phyloP scores from a whole-genome alignment of 2,329 filamentous ascomycete species.

The Aspergillus udagawae region DNA sequence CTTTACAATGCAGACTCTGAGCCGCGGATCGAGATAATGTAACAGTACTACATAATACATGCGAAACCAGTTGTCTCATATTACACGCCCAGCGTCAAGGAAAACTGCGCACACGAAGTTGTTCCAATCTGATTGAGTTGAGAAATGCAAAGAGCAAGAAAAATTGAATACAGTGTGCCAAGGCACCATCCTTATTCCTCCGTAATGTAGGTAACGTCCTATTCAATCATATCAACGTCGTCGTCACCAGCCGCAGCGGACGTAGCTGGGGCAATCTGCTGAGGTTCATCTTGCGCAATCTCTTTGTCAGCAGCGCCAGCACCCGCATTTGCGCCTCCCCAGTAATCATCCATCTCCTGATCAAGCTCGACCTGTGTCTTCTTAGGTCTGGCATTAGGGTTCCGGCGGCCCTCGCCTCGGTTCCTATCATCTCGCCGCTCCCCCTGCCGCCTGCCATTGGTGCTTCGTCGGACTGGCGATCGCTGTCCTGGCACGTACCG shows the following conservation, averaged over 20 bases:
- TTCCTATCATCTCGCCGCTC: conserved; percentile 25
- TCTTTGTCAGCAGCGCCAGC: conserved; percentile 38
- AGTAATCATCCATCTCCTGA: conserved; percentile 97
- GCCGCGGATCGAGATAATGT: neutral
- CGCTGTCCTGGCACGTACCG: conserved; percentile 67
- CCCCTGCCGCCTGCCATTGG: conserved; percentile 48
- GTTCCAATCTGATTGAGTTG: neutral
- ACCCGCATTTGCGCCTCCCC: conserved; percentile 49
- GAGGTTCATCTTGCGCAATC: conserved; percentile 16
- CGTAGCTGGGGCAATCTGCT: conserved; percentile 26
- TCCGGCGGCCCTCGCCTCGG: conserved; percentile 33
- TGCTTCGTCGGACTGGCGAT: conserved; percentile 38
- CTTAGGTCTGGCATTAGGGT: conserved; percentile 56
- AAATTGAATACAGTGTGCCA: neutral
- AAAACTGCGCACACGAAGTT: neutral
- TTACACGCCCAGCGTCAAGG: neutral
- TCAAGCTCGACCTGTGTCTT: conserved; percentile 92
- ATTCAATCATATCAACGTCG: conserved; percentile 71
- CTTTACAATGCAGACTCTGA: neutral
- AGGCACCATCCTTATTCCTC: neutral
- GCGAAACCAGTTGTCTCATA: neutral
- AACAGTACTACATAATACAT: neutral
- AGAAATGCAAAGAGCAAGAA: neutral
- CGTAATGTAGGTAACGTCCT: conserved; percentile 6
- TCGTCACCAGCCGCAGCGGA: conserved; percentile 42